Evolutionary conservation across 768 basidiomycete species (phyloP).

Genomic region (Amyloporia xantha): DNA sequence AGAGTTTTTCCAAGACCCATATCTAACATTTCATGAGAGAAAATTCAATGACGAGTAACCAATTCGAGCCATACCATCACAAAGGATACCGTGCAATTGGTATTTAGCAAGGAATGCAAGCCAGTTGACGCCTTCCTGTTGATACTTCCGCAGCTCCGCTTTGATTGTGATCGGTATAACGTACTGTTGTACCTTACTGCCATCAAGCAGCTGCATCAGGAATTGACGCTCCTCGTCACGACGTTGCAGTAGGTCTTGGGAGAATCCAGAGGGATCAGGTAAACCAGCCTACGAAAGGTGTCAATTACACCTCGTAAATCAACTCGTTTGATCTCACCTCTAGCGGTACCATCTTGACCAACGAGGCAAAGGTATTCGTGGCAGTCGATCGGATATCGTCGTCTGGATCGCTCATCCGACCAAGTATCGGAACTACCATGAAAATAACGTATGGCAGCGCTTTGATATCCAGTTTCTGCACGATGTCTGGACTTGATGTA

Average conservation of each 20-base stretch:
- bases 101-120: conserved; percentile 97
- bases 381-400: conserved; percentile 89
- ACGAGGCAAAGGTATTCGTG: conserved; percentile 94
- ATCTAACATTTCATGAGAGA: conserved; percentile 43
- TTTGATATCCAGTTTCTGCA: conserved; percentile 87
- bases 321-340: conserved; percentile 50
- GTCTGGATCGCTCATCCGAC: conserved; percentile 93
- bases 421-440: conserved; percentile 91
- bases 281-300: conserved; percentile 65
- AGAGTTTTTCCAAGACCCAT: conserved; percentile 99
- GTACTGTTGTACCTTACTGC: conserved; percentile 90
- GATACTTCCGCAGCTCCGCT: conserved; percentile 93
- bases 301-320: neutral
- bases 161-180: conserved; percentile 81
- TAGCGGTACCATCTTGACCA: conserved; percentile 97
- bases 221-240: conserved; percentile 88
- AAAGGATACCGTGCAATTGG: conserved; percentile 94
- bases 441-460: conserved; percentile 96
- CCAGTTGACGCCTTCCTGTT: conserved; percentile 99
- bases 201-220: conserved; percentile 88
- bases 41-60: neutral
- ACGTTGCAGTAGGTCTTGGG: conserved; percentile 78
- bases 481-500: conserved; percentile 56
- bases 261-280: conserved; percentile 93
- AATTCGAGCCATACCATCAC: conserved; percentile 75